Base-by-base conservation (phyloP, 208 protist species). In the Novymonas esmeraldas region DNA sequence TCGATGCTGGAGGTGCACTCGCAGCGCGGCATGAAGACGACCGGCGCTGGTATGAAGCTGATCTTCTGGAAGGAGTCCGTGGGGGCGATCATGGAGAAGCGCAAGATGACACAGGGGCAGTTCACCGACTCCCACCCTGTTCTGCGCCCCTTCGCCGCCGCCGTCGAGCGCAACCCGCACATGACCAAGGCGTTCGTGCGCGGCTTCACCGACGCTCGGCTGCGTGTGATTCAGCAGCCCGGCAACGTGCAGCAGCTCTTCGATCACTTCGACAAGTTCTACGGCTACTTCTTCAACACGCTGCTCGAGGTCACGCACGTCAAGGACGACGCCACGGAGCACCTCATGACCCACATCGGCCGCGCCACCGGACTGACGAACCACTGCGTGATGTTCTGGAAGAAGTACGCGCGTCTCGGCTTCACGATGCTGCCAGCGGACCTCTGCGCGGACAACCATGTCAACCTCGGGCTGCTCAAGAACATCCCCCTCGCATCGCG, bases 331-430 rank as follows among this genome's bases (percentile, higher is more conserved):
- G 68, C 71, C 42, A 83, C 91, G 36, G 87, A 93, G 78, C 88
- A 96, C 62, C 73, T 91, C 62, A 80, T 96, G 88, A 80, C 81
- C 31, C 91, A 96, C 70, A 89, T 96, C 60, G 88, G 87, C 45
- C 81, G 91, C 39, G 91, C 91, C 22, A 87, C 79, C 22, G 91
- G 91, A 0, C 76, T 96, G 28, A 93, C 88, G 18, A 84, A 83
- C 42, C 91, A 96, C 72, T 92, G 88, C 71, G 91, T 96, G 18
- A 93, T 96, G 91, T 92, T 94, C 54, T 96, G 91, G 88, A 94
- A 94, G 44, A 94, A 96, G 72, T 96, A 96, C 79, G 91, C 88
- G 26, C 74, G 76, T 44, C 85, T 94, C 51, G 91, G 91, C 54
- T 89, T 93, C 57, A 96, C 88, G 29, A 91, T 96, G 91, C 82